These are phyloP conservation scores for Claviceps sp. DNA, from an alignment of 2,329 filamentous ascomycete genomes.

Conservation along the genomic window DNA sequence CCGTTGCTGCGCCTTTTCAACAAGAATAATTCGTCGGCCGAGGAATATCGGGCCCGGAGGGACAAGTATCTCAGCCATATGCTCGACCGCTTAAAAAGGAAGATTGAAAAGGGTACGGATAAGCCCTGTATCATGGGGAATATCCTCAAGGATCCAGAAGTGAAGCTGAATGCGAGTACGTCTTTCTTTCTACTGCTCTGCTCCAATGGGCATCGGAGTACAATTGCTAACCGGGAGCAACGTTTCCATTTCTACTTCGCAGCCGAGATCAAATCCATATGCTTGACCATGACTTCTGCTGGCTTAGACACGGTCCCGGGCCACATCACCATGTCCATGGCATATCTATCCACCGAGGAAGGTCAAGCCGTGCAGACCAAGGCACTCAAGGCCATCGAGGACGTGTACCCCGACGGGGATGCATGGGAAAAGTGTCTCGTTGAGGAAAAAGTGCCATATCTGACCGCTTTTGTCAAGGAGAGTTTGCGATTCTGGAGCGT, in stretches of 20 bases:
- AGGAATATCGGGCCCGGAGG: slow-evolving; percentile 52
- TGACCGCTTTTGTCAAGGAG: slow-evolving; percentile 69
- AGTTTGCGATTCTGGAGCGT: slow-evolving; percentile 67
- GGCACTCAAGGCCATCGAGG: slow-evolving; percentile 56
- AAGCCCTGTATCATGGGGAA: slow-evolving; percentile 28
- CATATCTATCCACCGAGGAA: slow-evolving; percentile 53
- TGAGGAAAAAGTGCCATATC: slow-evolving; percentile 64
- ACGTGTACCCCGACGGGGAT: slow-evolving; percentile 57
- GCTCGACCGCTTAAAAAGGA: slow-evolving; percentile 39
- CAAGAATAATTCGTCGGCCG: slow-evolving; percentile 46
- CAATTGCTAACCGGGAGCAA: not conserved
- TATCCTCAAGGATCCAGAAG: slow-evolving; percentile 43
- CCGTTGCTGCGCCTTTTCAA: slow-evolving; percentile 55
- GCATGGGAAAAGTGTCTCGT: slow-evolving; percentile 62
- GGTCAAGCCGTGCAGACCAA: slow-evolving; percentile 58
- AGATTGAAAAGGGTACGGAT: slow-evolving; percentile 26
- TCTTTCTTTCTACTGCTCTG: not conserved
- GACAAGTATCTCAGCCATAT: slow-evolving; percentile 56
- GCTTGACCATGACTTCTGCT: slow-evolving; percentile 69
- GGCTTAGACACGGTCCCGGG: slow-evolving; percentile 72
- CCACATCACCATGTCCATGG: slow-evolving; percentile 68
- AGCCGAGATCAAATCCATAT: slow-evolving; percentile 70
- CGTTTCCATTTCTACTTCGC: not conserved
- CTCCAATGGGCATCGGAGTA: not conserved
- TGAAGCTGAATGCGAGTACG: slow-evolving; percentile 23